Conservation (phyloP, 108 stramenopile genomes). For the Nitzschia sp. region DNA sequence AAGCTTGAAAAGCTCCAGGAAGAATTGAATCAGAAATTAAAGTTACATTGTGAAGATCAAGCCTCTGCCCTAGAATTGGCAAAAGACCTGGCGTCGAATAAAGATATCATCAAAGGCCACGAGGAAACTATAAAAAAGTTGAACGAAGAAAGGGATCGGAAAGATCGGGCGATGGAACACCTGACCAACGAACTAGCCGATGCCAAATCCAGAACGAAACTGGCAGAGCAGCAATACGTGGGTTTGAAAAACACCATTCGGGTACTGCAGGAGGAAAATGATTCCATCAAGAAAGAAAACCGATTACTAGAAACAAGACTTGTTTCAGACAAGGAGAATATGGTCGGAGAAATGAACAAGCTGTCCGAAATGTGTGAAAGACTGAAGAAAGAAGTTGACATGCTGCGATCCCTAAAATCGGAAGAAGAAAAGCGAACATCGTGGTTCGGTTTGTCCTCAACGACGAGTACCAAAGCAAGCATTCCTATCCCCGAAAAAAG, state of each 20-base stretch:
- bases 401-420: constrained; percentile 45
- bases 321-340: constrained; percentile 67
- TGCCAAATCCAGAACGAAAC: constrained; percentile 54
- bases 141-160: constrained; percentile 40
- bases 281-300: constrained; percentile 62
- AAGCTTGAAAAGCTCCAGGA: constrained; percentile 75
- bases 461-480: neutral
- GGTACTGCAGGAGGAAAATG: constrained; percentile 72
- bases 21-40: constrained; percentile 55
- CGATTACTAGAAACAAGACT: constrained; percentile 47
- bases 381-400: constrained; percentile 61
- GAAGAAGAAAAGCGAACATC: constrained; percentile 44
- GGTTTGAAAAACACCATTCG: constrained; percentile 83
- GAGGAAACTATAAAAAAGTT: constrained; percentile 53
- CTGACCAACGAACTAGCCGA: constrained; percentile 60
- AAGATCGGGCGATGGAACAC: constrained; percentile 60
- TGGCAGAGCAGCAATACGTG: constrained; percentile 82
- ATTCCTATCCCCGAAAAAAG: constrained; percentile 6
- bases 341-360: constrained; percentile 66
- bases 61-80: constrained; percentile 39
- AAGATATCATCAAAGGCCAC: constrained; percentile 49
- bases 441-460: constrained; percentile 56
- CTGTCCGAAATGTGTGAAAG: constrained; percentile 74
- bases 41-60: constrained; percentile 43
- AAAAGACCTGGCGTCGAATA: constrained; percentile 42